Evolutionary conservation across 148 eudicot genomes (phyloP).

Genomic region (Salicornia ramosissima): DNA sequence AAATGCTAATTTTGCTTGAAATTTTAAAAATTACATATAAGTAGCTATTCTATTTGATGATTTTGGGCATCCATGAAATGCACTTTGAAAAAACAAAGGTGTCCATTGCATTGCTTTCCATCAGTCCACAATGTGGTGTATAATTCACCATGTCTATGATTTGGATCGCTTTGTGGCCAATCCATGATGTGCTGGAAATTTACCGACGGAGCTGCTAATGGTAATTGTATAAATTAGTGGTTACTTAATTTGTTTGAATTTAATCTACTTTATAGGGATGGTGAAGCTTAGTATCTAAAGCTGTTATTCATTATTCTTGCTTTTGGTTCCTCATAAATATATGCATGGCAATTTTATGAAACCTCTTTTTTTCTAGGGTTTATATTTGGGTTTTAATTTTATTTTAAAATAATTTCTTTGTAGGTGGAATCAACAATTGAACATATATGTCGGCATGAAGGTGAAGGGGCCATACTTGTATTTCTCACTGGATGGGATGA

Average conservation of each 20-base stretch:
- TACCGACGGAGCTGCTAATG: neutral
- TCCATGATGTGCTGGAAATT: neutral
- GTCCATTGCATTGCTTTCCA: too few relatives aligned
- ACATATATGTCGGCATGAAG: constrained; percentile 74
- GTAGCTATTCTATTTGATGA: too few relatives aligned
- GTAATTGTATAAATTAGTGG: neutral
- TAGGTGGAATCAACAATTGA: constrained; percentile 91
- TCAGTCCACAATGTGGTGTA: neutral
- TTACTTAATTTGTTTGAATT: neutral
- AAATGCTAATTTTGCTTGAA: too few relatives aligned
- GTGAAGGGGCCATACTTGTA: constrained; percentile 86
- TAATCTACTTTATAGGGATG: neutral
- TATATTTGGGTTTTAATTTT: neutral
- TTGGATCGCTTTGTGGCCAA: neutral
- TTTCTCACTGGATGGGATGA: constrained; percentile 99
- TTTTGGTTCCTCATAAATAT: neutral
- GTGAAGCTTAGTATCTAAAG: neutral
- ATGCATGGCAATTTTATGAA: constrained; percentile 1
- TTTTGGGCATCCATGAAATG: too few relatives aligned
- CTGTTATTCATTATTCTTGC: neutral
- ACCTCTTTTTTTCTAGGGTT: neutral
- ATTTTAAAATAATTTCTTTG: neutral
- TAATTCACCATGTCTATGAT: neutral
- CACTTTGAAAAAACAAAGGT: too few relatives aligned
- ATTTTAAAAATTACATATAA: too few relatives aligned